These are phyloP conservation scores for Boletus fagicola DNA, from an alignment of 768 basidiomycete species.

Conservation along the genomic window DNA sequence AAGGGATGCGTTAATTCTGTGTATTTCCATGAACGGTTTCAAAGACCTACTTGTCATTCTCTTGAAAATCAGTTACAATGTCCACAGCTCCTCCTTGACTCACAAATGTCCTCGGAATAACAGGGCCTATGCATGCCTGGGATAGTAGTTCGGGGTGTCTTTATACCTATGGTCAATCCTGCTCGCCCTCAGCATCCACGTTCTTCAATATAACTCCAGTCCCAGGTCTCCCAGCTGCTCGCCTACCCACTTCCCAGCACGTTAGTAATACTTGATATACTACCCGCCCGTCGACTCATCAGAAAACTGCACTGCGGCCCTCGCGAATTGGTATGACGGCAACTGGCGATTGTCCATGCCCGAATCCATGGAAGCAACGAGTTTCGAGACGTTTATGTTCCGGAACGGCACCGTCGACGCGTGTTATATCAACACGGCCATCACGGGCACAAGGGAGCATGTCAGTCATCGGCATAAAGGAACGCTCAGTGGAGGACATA, in stretches of 20 bases:
- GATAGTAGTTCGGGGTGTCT: conserved; percentile 24
- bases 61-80: not conserved
- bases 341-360: conserved; percentile 41
- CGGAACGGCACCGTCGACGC: conserved; percentile 46
- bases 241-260: conserved; percentile 42
- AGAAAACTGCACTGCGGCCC: conserved; percentile 38
- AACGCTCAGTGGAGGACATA: conserved; percentile 14
- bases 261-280: conserved; percentile 37
- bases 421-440: conserved; percentile 33
- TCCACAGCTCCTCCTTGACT: not conserved
- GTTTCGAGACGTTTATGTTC: conserved; percentile 35
- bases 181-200: conserved; percentile 40
- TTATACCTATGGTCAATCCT: conserved; percentile 37
- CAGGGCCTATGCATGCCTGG: not conserved
- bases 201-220: conserved; percentile 35
- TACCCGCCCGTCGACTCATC: conserved; percentile 37
- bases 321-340: conserved; percentile 30
- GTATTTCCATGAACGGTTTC: not conserved
- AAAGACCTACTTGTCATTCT: not conserved
- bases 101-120: not conserved
- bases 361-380: conserved; percentile 39
- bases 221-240: conserved; percentile 43
- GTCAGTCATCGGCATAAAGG: conserved; percentile 20
- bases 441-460: conserved; percentile 18
- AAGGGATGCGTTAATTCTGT: not conserved